Conservation (phyloP, 306 rosid genomes). For the Abrus precatorius region DNA sequence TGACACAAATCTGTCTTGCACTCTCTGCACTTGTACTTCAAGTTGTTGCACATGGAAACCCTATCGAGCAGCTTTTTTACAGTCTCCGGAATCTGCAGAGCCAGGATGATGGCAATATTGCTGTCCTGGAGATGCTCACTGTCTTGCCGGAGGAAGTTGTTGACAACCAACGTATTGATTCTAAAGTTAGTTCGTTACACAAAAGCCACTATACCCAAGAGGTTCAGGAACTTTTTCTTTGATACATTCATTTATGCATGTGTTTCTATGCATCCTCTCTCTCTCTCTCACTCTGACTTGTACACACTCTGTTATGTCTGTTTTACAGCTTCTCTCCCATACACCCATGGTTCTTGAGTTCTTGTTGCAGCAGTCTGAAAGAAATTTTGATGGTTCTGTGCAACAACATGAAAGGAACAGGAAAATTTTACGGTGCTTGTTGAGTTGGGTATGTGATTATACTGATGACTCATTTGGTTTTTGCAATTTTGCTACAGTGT, state of each 20-base stretch:
- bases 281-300: conserved; percentile 35
- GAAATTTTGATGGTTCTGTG: conserved; percentile 65
- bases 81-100: conserved; percentile 87
- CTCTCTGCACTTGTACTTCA: conserved; percentile 89
- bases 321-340: conserved; percentile 82
- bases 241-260: conserved; percentile 13
- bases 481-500: conserved; percentile 29
- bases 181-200: conserved; percentile 65
- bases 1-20: conserved; percentile 96
- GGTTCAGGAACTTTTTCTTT: conserved; percentile 64
- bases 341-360: conserved; percentile 88
- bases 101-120: conserved; percentile 75
- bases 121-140: conserved; percentile 96
- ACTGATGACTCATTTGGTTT: conserved; percentile 27
- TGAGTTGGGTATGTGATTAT: conserved; percentile 86
- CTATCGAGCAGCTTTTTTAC: conserved; percentile 91
- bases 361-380: conserved; percentile 82
- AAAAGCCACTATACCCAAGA: conserved; percentile 82
- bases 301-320: conserved; percentile 23
- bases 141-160: conserved; percentile 93
- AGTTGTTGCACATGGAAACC: conserved; percentile 82
- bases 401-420: conserved; percentile 81
- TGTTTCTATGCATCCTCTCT: conserved; percentile 29
- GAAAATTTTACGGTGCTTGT: conserved; percentile 91
- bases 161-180: conserved; percentile 69